Base-by-base conservation (phyloP, 129 eudicot genomes). In the Gnaphalium uliginosum region DNA sequence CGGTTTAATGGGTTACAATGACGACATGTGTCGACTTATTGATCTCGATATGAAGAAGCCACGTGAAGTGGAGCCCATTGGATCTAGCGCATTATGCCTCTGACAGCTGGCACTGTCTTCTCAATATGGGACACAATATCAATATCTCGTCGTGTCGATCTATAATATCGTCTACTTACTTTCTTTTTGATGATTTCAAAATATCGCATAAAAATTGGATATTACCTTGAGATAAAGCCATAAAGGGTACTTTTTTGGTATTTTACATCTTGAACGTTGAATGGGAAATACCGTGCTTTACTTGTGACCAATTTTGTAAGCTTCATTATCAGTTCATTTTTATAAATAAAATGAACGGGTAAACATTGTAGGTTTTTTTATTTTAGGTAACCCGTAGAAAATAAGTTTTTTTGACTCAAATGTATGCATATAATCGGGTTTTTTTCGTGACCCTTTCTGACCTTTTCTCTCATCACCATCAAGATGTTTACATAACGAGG, bases 41-140 rank as follows among this genome's bases (percentile, higher is more conserved):
- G 78, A 79, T 63, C 14, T 18, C 8, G 77, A 79, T 75, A 79
- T 71, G 73, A 73, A 70, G 70, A 78, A 54, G 79, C 81, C 91
- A 87, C 87, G 87, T 87, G 85, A 87, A 77, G 75, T 82, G 85
- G 85, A 75, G 64, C 84, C 84, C 76, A 58, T 66, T 83, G 74
- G 86, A 83, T 83, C 86, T 75, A 83, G 78, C 82, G 76, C 65
- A 26, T 76, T 79, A 39, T 43, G 76, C 61, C 53, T n/a, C 24
- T 72, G 85, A 87, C 92, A 87, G 87, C 79, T 84, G 88, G 73
- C 53, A 2, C 24, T 76, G 78, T 62, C 59, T 26, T 59, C 83
- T 71, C 80, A 70, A 62, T 14, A 75, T 59, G 88, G 76, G 71
- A 84, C 86, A 80, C 56, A 63, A 72, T 32, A 4, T 27, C 78